Base-by-base conservation (phyloP, 169 alveolate species). In the Eimeria sp. region DNA sequence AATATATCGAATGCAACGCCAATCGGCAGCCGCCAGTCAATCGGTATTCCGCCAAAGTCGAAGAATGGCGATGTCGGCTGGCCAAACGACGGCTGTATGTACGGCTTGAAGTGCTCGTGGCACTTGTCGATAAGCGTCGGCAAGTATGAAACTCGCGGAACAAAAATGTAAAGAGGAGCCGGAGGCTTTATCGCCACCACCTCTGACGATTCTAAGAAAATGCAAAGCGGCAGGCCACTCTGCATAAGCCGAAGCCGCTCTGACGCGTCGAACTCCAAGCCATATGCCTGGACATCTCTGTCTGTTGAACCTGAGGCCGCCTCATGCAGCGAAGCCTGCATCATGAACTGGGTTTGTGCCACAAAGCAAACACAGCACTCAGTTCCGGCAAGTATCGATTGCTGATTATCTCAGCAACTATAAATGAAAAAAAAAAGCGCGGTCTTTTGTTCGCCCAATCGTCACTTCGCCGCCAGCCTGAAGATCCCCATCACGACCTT, bases 21-120 rank as follows among this genome's bases (percentile, higher is more conserved):
- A 14, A 93, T 63, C 45, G 96, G 96, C 51, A 93, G 89, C 30
- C 96, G 72, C 96, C 96, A 93, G 89, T 93, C 96, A 45, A 93
- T 73, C 27, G 87, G 96, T 7, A 30, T 34, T 6, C 96, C 96
- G 61, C 82, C 73, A 51, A 65, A 93, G 57, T 88, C 82, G 94
- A 93, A 93, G 70, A 76, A 93, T 40, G 96, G 96, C 61, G 96
- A 78, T 5, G 92, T 67, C 27, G 96, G 75, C 87, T 51, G 89
- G 70, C 95, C 78, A 40, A 78, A 58, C 34, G 93, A 87, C 57
- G 95, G 95, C 83, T 61, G 95, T 43, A 92, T 58, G 73, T 76
- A 92, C 75, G 89, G 83, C 63, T 84, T 83, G 70, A 92, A 92
- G 70, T 78, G 96, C 51, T 63, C 89, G 61, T 76, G 86, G 86